Conservation (phyloP, 139 green algal genomes). For the Parachlorella kessleri region DNA sequence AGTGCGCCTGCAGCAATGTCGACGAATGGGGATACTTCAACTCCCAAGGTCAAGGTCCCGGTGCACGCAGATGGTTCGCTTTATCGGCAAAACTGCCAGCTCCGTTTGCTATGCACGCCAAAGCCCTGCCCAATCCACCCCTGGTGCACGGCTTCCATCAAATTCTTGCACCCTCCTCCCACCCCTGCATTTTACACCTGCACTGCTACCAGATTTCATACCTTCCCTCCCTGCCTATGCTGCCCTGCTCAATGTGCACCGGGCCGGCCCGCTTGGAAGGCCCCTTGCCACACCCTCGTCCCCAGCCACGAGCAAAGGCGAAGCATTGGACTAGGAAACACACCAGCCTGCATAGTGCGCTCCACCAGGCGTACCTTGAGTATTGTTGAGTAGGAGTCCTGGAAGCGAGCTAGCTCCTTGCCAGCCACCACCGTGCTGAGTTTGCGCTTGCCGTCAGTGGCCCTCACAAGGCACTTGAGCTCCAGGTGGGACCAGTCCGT, state of each 20-base stretch:
- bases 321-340: neutral
- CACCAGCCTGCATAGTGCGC: neutral
- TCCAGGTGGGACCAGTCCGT: conserved; percentile 20
- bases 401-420: conserved; percentile 62
- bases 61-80: no score
- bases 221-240: no score
- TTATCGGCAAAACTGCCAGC: no score
- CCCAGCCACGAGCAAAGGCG: neutral
- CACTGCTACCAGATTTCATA: no score
- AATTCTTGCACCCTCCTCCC: no score
- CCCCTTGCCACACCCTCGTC: neutral
- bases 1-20: conserved; percentile 48
- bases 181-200: no score
- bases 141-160: neutral
- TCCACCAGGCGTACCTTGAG: conserved; percentile 42
- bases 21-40: no score
- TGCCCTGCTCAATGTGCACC: neutral
- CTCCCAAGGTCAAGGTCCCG: no score
- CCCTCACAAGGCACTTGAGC: conserved; percentile 74
- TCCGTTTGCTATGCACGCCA: no score
- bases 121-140: neutral
- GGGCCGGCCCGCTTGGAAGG: neutral
- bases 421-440: conserved; percentile 62
- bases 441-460: conserved; percentile 83
- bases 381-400: conserved; percentile 66